Conservation (phyloP, 2,329 filamentous ascomycete species). For the Samsoniella hepiali region DNA sequence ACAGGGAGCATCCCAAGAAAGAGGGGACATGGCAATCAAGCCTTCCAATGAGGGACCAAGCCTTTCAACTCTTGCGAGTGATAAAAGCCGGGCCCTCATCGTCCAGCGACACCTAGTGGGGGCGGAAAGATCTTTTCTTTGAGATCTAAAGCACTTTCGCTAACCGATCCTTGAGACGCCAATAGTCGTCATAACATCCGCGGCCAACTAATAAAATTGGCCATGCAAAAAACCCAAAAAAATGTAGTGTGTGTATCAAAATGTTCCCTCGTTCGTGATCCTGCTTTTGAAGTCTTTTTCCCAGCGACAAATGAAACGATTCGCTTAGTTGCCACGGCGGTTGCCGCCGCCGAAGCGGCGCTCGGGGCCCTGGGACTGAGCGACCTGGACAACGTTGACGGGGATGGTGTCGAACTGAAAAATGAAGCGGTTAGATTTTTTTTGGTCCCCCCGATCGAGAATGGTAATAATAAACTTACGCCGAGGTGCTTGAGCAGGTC, state of each 20-base stretch:
- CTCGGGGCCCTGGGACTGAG: slow-evolving; percentile 83
- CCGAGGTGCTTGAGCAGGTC: slow-evolving; percentile 98
- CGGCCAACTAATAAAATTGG: slow-evolving; percentile 21
- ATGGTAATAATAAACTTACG: slow-evolving; percentile 59
- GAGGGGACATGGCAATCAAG: slow-evolving; percentile 79
- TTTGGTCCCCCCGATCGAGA: neutral
- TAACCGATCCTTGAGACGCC: slow-evolving; percentile 55
- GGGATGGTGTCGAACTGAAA: slow-evolving; percentile 91
- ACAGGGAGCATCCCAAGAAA: slow-evolving; percentile 25
- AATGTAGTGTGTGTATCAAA: slow-evolving; percentile 23
- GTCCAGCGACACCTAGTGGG: slow-evolving; percentile 86
- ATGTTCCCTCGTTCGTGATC: slow-evolving; percentile 9
- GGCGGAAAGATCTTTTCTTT: slow-evolving; percentile 56
- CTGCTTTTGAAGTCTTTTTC: slow-evolving; percentile 12
- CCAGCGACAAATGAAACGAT: slow-evolving; percentile 15
- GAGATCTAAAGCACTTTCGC: slow-evolving; percentile 56
- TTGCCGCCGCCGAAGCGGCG: slow-evolving; percentile 73
- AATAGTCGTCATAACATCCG: slow-evolving; percentile 37
- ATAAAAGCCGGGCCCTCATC: slow-evolving; percentile 21
- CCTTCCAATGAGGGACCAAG: slow-evolving; percentile 41
- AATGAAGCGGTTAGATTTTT: slow-evolving; percentile 28
- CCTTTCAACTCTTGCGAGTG: slow-evolving; percentile 43
- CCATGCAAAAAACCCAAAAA: slow-evolving; percentile 23
- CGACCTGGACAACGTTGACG: slow-evolving; percentile 90
- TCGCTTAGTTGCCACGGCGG: slow-evolving; percentile 50